Evolutionary conservation across 306 rosid species (phyloP), one percentile per base, ranked within the genome.

Genomic region (Vicia villosa): DNA sequence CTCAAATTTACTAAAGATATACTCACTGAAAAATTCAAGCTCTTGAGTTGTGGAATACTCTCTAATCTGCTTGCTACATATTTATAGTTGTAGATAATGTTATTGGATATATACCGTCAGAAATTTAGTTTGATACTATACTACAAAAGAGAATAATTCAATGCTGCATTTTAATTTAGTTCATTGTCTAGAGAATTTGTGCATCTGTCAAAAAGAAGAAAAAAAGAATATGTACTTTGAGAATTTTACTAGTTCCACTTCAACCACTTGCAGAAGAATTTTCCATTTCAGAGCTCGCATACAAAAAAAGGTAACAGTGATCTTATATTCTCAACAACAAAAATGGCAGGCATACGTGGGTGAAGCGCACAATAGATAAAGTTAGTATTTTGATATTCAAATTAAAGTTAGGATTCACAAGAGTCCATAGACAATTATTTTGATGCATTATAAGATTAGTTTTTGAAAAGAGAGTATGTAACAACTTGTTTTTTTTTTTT

Each of bases 181-280:
- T 54, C 30, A 56, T 56, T 55, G 20, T 4, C 38, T 56, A 56
- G 63, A 30, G 63, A 57, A 57, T 56, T 12, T 30, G 41, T 57
- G 8, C 8, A 20, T 21, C 5, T 21, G 15, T 10, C 60, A 22
- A 54, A 21, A 54, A 52, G 7, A 52, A 51, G 5, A 0, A 6
- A 49, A 10, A 21, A 21, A 22, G 59, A 54, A 22, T 22, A 54
- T 21, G 21, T 56, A 28, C 17, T 28, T n/a, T 28, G 40, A 11
- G 37, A 16, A 28, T n/a, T 57, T 30, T n/a, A 58, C 24, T 58
- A 8, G 42, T 58, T 28, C 38, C 38, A 34, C 38, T 34, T 7
- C 10, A 9, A 54, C 64, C 64, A 58, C 41, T 58, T 28, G 64
- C 3, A 8, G 43, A 58, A 11, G 41, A 28, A 58, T 32, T 32